phyloP scores from a whole-genome alignment of 2,329 filamentous ascomycete species.

The Huntiella decipiens region DNA sequence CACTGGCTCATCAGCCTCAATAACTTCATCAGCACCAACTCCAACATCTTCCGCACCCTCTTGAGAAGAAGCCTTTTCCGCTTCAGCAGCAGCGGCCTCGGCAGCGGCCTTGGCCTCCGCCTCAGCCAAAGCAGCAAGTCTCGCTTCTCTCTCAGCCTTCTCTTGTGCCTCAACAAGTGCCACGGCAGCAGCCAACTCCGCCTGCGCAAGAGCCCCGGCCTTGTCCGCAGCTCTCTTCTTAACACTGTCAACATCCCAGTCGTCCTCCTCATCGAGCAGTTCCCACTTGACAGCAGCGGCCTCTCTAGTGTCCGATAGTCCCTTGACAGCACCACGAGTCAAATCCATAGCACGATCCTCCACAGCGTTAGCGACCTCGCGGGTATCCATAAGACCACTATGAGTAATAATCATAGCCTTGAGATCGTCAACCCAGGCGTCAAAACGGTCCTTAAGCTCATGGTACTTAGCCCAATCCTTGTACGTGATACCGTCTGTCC shows the following conservation, averaged over 20 bases:
- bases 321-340: conserved; percentile 59
- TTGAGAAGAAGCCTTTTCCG: conserved; percentile 14
- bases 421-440: conserved; percentile 69
- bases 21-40: conserved; percentile 7
- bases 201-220: conserved; percentile 13
- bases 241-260: conserved; percentile 54
- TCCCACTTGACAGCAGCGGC: conserved; percentile 70
- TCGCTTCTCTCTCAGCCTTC: conserved; percentile 12
- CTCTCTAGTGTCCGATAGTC: conserved; percentile 64
- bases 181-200: conserved; percentile 10
- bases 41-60: conserved; percentile 13
- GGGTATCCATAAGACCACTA: conserved; percentile 48
- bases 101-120: not conserved
- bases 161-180: conserved; percentile 13
- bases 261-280: conserved; percentile 52
- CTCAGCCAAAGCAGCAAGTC: not conserved
- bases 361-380: conserved; percentile 46
- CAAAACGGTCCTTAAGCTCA: conserved; percentile 62
- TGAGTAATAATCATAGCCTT: conserved; percentile 58
- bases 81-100: conserved; percentile 11
- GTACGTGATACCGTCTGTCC: conserved; percentile 89
- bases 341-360: conserved; percentile 65
- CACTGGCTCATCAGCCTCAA: conserved; percentile 13
- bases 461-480: conserved; percentile 96
- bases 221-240: conserved; percentile 34